Conservation (phyloP, 2,329 filamentous ascomycete species). For the Triangularia verruculosa region DNA sequence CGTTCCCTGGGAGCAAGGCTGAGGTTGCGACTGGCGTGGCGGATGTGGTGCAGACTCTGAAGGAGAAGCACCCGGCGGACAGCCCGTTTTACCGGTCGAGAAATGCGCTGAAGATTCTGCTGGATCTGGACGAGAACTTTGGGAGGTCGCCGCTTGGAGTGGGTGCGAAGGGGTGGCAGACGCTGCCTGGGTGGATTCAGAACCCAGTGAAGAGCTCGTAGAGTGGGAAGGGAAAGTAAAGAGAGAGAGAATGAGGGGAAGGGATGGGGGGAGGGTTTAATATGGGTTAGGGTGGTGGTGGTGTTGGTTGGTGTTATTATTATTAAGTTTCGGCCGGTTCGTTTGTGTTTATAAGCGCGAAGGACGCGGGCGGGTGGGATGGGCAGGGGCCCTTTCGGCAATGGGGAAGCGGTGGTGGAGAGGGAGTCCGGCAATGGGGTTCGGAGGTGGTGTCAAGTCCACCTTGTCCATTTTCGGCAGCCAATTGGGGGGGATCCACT, state of each 20-base stretch:
- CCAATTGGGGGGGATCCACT: neutral
- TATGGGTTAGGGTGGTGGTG: neutral
- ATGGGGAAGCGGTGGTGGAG: neutral
- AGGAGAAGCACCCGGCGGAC: slow-evolving; percentile 56
- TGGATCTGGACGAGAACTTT: slow-evolving; percentile 92
- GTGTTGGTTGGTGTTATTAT: too few relatives aligned
- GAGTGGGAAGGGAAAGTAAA: neutral
- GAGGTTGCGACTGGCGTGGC: slow-evolving; percentile 54
- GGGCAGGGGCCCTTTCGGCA: slow-evolving; percentile 1
- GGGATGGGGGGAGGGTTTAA: neutral
- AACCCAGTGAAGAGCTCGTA: slow-evolving; percentile 32
- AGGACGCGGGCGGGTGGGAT: neutral
- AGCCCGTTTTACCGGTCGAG: slow-evolving; percentile 62
- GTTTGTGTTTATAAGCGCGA: neutral
- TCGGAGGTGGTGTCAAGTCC: neutral
- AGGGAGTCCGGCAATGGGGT: neutral
- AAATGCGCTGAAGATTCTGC: slow-evolving; percentile 92
- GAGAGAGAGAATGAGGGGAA: neutral
- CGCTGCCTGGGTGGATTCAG: slow-evolving; percentile 49
- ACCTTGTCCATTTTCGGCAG: neutral
- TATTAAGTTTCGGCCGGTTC: slow-evolving; percentile 7
- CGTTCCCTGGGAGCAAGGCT: slow-evolving; percentile 60
- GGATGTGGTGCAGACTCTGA: slow-evolving; percentile 61
- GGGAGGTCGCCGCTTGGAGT: slow-evolving; percentile 64
- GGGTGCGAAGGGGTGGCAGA: slow-evolving; percentile 51